Evolutionary conservation across 148 eudicot genomes (phyloP), one percentile per base, ranked within the genome.

Genomic region (Simmondsia chinensis): DNA sequence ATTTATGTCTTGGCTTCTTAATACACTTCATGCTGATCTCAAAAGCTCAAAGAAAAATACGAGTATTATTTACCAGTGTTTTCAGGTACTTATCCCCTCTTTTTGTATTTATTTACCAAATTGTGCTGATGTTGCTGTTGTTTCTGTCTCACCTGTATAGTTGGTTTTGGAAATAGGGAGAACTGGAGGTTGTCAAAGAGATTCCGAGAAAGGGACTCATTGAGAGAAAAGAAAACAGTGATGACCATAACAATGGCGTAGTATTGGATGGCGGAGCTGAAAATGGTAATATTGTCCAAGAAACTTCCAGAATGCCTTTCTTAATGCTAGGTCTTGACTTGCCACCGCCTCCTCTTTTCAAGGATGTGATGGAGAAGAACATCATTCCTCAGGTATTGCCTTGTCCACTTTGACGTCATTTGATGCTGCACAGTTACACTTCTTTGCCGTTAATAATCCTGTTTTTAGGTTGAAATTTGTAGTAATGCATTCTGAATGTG

Each of bases 1-100:
- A 53, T 91, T 91, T 55, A 79, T 91, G 72, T 75, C 99, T 19
- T 91, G 99, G 99, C 99, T 91, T 42, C 86, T 91, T 50, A 75
- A 77, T 47, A 77, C 81, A 23, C 69, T 91, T 54, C 88, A 91
- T 59, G 45, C 65, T 32, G 89, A 82, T 54, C 85, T 91, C 45
- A 79, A 37, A 57, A 72, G 70, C 47, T 67, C 85, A 32, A 82
- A 66, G 74, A 79, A 50, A 73, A 72, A 72, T 27, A 61, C 66
- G 48, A 91, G 86, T 54, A 82, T 91, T 27, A 91, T 91, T 35
- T 69, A 85, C 56, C 68, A 82, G 46, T 91, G 95, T 57, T 91
- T 91, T 66, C 99, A 85, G 99, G 99, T 91, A 38, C 43, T n/a
- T 42, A 25, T 20, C 63, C 22, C 20, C 33, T 36, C 39, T 37